A percentile compares a stretch with the other conserved stretches of the same genome.
These are phyloP conservation scores for Zea luxurians DNA, from an alignment of 176 grass and related monocot species.

Conservation along the genomic window DNA sequence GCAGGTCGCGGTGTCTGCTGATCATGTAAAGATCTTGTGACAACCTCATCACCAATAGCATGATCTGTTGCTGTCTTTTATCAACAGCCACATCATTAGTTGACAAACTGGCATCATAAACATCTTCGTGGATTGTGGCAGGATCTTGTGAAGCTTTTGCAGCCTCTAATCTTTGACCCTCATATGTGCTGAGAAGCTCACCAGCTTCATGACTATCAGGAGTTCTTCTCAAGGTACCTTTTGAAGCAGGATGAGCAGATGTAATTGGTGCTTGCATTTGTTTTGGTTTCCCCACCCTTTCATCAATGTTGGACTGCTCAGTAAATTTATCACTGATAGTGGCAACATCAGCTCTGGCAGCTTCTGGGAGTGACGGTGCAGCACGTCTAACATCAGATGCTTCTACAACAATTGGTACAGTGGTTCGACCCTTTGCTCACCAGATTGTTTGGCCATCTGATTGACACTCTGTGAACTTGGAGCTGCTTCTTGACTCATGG, in stretches of 20 bases:
- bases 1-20: background rate
- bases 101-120: background rate
- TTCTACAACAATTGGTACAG: constrained; percentile 24
- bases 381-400: constrained; percentile 17
- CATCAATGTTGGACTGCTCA: constrained; percentile 2
- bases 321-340: background rate
- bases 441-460: constrained; percentile 16
- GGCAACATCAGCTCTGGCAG: background rate
- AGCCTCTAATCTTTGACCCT: constrained; percentile 28
- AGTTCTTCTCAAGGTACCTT: constrained; percentile 8
- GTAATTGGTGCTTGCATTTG: constrained; percentile 32
- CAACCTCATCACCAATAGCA: constrained; percentile 4
- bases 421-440: constrained; percentile 27
- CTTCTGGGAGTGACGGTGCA: constrained; percentile 6
- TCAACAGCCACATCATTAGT: constrained; percentile 15
- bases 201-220: constrained; percentile 6
- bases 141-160: constrained; percentile 22
- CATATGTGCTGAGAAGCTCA: constrained; percentile 10
- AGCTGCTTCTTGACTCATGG: constrained; percentile 19
- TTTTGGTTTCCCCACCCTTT: constrained; percentile 7
- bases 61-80: constrained; percentile 20
- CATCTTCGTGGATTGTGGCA: constrained; percentile 15
- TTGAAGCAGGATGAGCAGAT: constrained; percentile 30
- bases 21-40: constrained; percentile 17
- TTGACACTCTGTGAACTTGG: constrained; percentile 16